These are phyloP conservation scores for Kitagawia praeruptora DNA, from an alignment of 129 eudicot species.

Conservation along the genomic window DNA sequence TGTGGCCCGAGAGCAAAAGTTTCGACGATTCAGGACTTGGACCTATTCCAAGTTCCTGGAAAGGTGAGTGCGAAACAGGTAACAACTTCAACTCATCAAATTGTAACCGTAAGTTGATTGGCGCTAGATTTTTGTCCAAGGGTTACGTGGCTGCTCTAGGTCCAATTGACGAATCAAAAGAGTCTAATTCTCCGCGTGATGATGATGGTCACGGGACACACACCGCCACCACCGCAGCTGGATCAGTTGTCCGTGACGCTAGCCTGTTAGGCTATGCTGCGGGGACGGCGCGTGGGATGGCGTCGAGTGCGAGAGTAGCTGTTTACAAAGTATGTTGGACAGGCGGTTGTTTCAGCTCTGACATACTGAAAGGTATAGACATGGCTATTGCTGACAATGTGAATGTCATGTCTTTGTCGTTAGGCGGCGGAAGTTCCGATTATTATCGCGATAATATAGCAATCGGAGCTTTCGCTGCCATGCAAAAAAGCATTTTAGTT, in stretches of 20 bases:
- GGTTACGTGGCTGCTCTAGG: conserved; percentile 12
- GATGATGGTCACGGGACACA: conserved; percentile 18
- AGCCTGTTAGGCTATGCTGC: not conserved
- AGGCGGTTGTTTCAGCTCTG: conserved; percentile 14
- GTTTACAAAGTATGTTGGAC: conserved; percentile 17
- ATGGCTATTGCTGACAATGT: conserved; percentile 30
- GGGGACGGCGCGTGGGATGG: conserved; percentile 12
- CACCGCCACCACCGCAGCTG: conserved; percentile 18
- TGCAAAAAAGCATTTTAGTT: conserved; percentile 81
- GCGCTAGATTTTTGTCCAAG: conserved; percentile 11
- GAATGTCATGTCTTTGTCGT: conserved; percentile 61
- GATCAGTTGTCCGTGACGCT: conserved; percentile 1
- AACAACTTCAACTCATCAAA: conserved; percentile 4
- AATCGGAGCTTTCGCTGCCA: conserved; percentile 79
- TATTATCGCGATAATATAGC: conserved; percentile 82
- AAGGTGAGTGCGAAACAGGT: conserved; percentile 1
- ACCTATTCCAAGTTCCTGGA: conserved; percentile 11
- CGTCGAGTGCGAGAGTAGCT: conserved; percentile 13
- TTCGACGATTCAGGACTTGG: conserved; percentile 8
- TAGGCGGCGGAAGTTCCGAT: conserved; percentile 87
- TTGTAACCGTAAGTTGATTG: conserved; percentile 11
- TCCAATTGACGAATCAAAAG: conserved; percentile 2
- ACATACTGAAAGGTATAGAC: conserved; percentile 15
- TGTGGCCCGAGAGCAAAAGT: conserved; percentile 17
- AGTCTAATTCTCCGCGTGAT: conserved; percentile 10